These are phyloP conservation scores for Elsinoe australis DNA, from an alignment of 2,329 filamentous ascomycete genomes.

Conservation along the genomic window DNA sequence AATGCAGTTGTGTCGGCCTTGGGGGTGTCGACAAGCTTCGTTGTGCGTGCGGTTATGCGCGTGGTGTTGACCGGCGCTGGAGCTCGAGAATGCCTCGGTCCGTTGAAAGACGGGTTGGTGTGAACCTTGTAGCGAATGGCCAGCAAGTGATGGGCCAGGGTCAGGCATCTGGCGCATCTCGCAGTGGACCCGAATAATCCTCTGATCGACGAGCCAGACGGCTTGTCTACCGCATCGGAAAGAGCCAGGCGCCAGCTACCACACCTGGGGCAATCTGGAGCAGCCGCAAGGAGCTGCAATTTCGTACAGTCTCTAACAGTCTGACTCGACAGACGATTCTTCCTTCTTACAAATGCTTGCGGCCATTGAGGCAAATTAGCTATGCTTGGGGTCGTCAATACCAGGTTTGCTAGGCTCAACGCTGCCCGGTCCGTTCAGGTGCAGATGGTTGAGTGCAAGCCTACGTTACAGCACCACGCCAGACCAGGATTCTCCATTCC, in stretches of 20 bases:
- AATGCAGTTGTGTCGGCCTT: too few species aligned
- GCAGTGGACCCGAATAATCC: conserved; percentile 8
- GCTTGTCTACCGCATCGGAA: conserved; percentile 11
- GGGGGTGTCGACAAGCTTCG: neutral
- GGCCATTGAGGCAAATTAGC: too few species aligned
- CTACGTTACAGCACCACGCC: neutral
- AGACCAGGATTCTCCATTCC: conserved; percentile 10
- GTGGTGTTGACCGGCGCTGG: conserved; percentile 1
- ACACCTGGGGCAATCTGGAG: too few species aligned
- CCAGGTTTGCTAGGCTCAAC: conserved; percentile 7
- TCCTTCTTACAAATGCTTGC: too few species aligned
- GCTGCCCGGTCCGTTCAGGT: neutral
- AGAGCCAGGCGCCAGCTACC: neutral
- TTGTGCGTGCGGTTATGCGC: neutral
- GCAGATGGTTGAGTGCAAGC: conserved; percentile 4
- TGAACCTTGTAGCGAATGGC: conserved; percentile 3
- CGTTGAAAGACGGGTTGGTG: too few species aligned
- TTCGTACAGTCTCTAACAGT: neutral
- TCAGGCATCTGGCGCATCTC: conserved; percentile 2
- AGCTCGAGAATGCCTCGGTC: conserved; percentile 10
- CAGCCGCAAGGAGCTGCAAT: conserved; percentile 8
- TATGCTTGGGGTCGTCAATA: conserved; percentile 8
- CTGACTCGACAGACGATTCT: neutral
- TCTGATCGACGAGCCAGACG: conserved; percentile 15
- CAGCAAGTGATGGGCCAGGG: neutral